Conservation (phyloP, 805 yeast genomes). For the Ogataea ganodermae region DNA sequence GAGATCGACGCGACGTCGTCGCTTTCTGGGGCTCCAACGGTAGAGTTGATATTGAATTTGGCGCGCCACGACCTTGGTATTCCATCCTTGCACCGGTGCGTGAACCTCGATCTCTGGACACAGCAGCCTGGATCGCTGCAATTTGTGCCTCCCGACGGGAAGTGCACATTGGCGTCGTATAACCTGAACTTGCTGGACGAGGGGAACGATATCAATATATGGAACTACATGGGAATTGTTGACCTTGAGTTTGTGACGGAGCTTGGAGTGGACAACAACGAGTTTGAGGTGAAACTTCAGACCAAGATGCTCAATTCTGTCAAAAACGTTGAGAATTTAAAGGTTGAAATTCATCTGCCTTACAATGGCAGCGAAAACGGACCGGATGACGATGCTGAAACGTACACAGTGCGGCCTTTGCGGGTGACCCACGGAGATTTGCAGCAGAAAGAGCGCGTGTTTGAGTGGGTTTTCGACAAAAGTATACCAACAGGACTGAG, state of each 20-base stretch:
- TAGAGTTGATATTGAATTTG: conserved; percentile 55
- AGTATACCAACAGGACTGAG: conserved; percentile 61
- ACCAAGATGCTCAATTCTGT: conserved; percentile 48
- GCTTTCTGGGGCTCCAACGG: conserved; percentile 76
- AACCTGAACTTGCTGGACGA: conserved; percentile 50
- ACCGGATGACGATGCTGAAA: conserved; percentile 21
- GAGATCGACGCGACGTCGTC: conserved; percentile 61
- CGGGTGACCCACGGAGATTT: conserved; percentile 81
- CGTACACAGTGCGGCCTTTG: conserved; percentile 50
- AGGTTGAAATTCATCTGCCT: conserved; percentile 39
- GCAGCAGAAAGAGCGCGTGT: conserved; percentile 50
- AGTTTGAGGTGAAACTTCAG: conserved; percentile 61
- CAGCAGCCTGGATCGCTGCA: conserved; percentile 48
- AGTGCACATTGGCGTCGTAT: conserved; percentile 62
- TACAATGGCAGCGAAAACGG: neutral
- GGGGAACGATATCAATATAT: conserved; percentile 19
- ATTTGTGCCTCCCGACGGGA: conserved; percentile 91
- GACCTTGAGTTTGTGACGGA: conserved; percentile 55
- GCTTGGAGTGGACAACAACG: conserved; percentile 53
- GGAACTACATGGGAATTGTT: conserved; percentile 52
- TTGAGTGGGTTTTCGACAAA: conserved; percentile 71
- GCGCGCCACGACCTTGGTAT: conserved; percentile 50
- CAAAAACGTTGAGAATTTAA: conserved; percentile 48
- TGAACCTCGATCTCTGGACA: conserved; percentile 56
- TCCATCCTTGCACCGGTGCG: conserved; percentile 73